phyloP scores from a whole-genome alignment of 83 land plant species.

The Picea abies region DNA sequence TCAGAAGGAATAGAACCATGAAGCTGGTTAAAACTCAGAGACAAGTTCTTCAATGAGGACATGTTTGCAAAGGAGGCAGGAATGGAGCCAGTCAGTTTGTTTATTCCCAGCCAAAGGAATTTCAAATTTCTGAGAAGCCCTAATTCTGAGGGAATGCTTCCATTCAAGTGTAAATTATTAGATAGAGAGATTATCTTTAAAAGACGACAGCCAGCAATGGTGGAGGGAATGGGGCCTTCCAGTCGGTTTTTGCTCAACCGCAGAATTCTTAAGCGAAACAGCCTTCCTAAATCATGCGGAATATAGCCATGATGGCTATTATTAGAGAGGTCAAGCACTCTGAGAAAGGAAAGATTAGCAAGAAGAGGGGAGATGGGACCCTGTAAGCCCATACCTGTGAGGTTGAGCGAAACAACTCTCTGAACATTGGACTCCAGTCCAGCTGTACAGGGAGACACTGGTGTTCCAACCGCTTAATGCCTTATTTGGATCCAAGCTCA shows the following conservation, averaged over 20 bases:
- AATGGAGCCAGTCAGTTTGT: neutral
- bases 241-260: neutral
- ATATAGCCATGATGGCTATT: neutral
- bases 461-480: neutral
- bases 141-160: neutral
- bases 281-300: neutral
- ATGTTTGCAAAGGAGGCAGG: constrained; percentile 4
- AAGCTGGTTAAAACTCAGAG: neutral
- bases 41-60: neutral
- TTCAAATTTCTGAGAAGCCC: neutral
- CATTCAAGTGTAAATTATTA: neutral
- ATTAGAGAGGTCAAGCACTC: neutral
- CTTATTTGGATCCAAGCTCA: neutral
- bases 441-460: neutral
- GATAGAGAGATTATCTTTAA: neutral
- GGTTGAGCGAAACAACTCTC: neutral
- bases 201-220: neutral
- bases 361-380: neutral
- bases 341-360: constrained; percentile 13
- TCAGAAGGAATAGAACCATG: neutral
- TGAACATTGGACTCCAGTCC: neutral
- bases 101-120: neutral
- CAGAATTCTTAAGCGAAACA: neutral
- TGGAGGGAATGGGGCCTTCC: neutral
- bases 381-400: neutral